Conservation (phyloP, 148 eudicot species). For the Selenicereus undatus region DNA sequence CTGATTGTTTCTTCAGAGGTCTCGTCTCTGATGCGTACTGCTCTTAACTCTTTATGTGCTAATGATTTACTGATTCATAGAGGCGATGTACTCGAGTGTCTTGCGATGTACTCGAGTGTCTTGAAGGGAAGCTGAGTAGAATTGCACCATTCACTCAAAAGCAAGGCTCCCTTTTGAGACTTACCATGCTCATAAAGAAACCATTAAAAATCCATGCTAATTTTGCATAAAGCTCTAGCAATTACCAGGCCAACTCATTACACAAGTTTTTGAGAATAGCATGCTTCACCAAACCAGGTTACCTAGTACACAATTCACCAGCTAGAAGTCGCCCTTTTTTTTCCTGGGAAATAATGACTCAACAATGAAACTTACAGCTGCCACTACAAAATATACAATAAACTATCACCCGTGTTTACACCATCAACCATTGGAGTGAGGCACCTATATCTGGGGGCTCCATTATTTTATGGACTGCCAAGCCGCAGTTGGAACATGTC, state of each 20-base stretch:
- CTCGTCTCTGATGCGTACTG: background rate
- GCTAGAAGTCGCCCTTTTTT: conserved; percentile 5
- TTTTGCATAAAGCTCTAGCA: background rate
- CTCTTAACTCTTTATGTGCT: background rate
- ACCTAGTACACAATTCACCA: background rate
- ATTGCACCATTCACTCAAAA: too few relatives aligned
- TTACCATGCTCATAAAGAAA: too few relatives aligned
- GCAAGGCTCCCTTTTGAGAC: too few relatives aligned
- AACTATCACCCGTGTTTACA: conserved; percentile 8
- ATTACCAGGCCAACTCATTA: conserved; percentile 18
- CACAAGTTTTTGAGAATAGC: conserved; percentile 6
- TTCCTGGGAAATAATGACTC: conserved; percentile 14
- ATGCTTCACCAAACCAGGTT: conserved; percentile 5
- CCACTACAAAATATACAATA: conserved; percentile 31
- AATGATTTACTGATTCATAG: too few relatives aligned
- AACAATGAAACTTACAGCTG: conserved; percentile 19
- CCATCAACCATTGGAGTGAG: conserved; percentile 6
- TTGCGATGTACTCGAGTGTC: too few relatives aligned
- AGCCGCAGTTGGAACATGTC: background rate
- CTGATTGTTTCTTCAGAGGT: background rate
- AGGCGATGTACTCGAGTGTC: too few relatives aligned
- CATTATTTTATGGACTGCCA: conserved; percentile 13
- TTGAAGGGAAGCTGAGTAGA: too few relatives aligned
- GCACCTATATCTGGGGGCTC: conserved; percentile 8
- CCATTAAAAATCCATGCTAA: too few relatives aligned